Conservation (phyloP, 495 filamentous ascomycete genomes). For the Bryoglossum gracile region DNA sequence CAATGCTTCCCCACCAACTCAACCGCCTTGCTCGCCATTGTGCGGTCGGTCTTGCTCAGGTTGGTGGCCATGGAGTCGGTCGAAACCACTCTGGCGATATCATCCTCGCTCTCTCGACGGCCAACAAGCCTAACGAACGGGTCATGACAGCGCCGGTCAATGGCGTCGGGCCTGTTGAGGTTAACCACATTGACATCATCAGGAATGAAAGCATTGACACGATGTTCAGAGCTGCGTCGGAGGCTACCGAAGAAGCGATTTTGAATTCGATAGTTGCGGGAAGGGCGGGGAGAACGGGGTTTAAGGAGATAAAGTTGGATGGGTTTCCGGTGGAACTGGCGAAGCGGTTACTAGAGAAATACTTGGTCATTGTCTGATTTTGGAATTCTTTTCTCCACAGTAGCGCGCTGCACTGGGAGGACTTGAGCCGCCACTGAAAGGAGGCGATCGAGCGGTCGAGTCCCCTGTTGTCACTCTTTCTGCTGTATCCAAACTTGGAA, state of each 20-base stretch:
- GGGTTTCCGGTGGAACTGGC: constrained; percentile 14
- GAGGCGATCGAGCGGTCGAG: no score
- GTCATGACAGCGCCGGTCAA: constrained; percentile 6
- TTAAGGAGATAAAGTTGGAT: constrained; percentile 7
- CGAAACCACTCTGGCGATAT: constrained; percentile 25
- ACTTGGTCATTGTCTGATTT: constrained; percentile 5
- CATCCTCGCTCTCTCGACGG: constrained; percentile 24
- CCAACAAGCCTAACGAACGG: constrained; percentile 17
- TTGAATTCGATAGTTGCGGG: constrained; percentile 23
- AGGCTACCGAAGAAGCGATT: constrained; percentile 26
- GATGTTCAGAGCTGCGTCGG: constrained; percentile 22
- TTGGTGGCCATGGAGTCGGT: constrained; percentile 23
- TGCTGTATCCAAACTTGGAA: no score
- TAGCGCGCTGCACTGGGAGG: no score
- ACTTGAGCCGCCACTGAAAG: no score
- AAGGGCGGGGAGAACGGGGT: constrained; percentile 18
- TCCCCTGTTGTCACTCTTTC: no score
- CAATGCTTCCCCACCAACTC: constrained; percentile 26
- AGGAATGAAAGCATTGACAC: constrained; percentile 24
- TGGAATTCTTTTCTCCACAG: neutral
- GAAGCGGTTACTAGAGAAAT: constrained; percentile 2
- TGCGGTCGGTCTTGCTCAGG: constrained; percentile 20
- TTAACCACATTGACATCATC: constrained; percentile 20
- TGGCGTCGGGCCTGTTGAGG: constrained; percentile 12
- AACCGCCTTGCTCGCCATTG: constrained; percentile 23